Evolutionary conservation across 352 stramenopile species (phyloP), one percentile per base, ranked within the genome.

Genomic region (Globisporangium megalacanthum): DNA sequence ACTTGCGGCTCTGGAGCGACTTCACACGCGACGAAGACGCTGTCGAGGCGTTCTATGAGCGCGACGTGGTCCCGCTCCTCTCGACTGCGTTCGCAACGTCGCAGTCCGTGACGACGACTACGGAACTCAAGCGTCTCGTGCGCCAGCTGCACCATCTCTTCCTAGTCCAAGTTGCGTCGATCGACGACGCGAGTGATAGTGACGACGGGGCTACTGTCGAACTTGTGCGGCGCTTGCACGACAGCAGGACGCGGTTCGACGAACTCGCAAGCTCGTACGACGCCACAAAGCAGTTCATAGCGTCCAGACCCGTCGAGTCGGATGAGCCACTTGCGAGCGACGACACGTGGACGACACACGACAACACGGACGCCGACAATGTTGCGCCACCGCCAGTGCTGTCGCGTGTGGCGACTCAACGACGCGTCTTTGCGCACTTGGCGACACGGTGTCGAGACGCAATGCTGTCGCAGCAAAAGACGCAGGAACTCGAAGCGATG

Each of bases 401-500:
- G 22, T 7, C 20, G 22, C 1, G 50, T 36, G 31, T 56, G 20
- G 9, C 39, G 39, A 17, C 42, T 11, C 36, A 37, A 14, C 54
- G 49, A 4, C 20, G 51, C 1, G 52, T 72, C 8, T 79, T 70
- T 37, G 4, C 65, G 19, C 55, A 52, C 13, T 47, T 89, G n/a
- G 79, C 78, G 17, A 56, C 68, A 13, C 60, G 67, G 35, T 90
- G 82, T 37, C 64, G 87, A 35, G 69, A 75, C 8, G 56, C 66
- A 5, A 49, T 89, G 20, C 36, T 68, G 3, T 83, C 77, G 5
- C 76, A 86, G n/a, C 63, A 86, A 39, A 73, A 78, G 49, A 74
- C 54, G 0, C 68, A 89, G 47, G 79, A 89, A 47, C 51, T 89
- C 44, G 77, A 89, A 36, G 68, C 77, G 36, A 76, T 92, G 56